These are phyloP conservation scores for Alternaria sp. DNA, from an alignment of 2,329 filamentous ascomycete genomes.

Conservation along the genomic window DNA sequence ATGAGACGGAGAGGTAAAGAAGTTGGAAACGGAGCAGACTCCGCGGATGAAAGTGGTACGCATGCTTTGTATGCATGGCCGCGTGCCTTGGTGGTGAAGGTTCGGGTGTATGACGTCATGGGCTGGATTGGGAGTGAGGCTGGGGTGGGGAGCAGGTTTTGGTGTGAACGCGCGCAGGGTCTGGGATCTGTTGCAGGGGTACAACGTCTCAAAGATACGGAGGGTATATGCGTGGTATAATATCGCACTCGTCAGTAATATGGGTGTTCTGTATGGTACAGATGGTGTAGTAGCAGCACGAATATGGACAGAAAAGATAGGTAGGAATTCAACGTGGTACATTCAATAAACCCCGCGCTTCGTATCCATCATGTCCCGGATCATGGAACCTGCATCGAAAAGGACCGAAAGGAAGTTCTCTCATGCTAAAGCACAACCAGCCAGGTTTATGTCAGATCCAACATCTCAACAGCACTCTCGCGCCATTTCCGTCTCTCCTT, in stretches of 20 bases:
- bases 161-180: slow-evolving; percentile 9
- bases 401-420: background rate
- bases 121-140: slow-evolving; percentile 1
- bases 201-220: background rate
- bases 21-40: background rate
- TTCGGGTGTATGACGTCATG: slow-evolving; percentile 27
- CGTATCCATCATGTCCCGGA: background rate
- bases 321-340: background rate
- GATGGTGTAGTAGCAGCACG: background rate
- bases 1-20: too few species aligned
- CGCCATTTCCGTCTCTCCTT: slow-evolving; percentile 42
- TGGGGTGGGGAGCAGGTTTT: slow-evolving; percentile 12
- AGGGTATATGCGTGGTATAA: background rate
- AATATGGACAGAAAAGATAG: too few species aligned
- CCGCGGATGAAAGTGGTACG: background rate
- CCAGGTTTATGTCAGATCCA: slow-evolving; percentile 39
- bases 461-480: slow-evolving; percentile 45
- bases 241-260: too few species aligned
- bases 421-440: background rate
- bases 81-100: slow-evolving; percentile 9
- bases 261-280: background rate
- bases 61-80: slow-evolving; percentile 7
- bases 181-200: background rate
- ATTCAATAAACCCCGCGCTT: background rate
- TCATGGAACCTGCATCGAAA: background rate